Base-by-base conservation (phyloP, 768 basidiomycete genomes). In the Boletus insuetus region DNA sequence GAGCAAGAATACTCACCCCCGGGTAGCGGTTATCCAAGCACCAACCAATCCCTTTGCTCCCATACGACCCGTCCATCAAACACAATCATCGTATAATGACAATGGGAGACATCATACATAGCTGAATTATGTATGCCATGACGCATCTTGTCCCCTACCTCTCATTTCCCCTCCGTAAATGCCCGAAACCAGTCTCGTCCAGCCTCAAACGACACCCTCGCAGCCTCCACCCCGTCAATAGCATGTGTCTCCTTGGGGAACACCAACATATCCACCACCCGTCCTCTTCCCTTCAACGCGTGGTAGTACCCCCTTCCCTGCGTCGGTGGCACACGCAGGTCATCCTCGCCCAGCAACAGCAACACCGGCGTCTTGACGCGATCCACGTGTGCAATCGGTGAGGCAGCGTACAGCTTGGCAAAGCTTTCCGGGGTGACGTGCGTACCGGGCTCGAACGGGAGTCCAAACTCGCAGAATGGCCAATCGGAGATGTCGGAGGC, bases 401-500 rank as follows among this genome's bases (percentile, higher is more conserved):
- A 86, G 11, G 78, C 73, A 0, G 62, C 56, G 46, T 79, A 77
- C 1, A 88, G 70, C 35, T 68, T 62, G 7, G 68, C 59, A 61
- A 76, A 87, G 13, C 67, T 65, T 3, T 75, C 74, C 0, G 81
- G 75, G 2, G 77, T 77, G 53, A 87, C 70, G 31, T 79, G 61
- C 7, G 70, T 50, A 37, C 65, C 34, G 17, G 74, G 56, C 68
- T 14, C 66, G 66, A 40, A 85, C 42, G 26, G 70, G 2, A 73
- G 42, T 3, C 65, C 73, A 31, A 70, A 81, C 58, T 65, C 82
- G 70, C 56, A 75, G 77, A 64, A 74, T 2, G 68, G 61, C 87
- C 87, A 90, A 61, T 89, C 87, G 9, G 84, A 80, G 40, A 91
- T 89, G 56, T 90, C 88, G 2, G 80, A 80, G 1, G 72, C 72